Base-by-base conservation (phyloP, 768 basidiomycete genomes). In the Boletus vermiculosoides region DNA sequence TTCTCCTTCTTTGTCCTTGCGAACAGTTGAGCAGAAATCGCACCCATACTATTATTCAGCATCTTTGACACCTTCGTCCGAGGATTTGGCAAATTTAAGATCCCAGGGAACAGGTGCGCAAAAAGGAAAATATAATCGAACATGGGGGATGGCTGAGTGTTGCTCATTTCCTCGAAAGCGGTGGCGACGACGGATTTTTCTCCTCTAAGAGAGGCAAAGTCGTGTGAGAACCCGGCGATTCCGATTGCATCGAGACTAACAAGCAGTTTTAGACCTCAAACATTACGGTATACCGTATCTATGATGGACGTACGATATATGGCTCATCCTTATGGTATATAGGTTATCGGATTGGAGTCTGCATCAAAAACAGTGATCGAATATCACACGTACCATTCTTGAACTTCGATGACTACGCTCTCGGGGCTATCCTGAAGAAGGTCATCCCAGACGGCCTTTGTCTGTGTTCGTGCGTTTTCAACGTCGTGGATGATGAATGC, bases 171-270 rank as follows among this genome's bases (percentile, higher is more conserved):
- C 4, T 66, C 59, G 5, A 76, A 70, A 1, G 66, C 54, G 6
- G 65, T 56, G 12, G 55, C 37, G 7, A 55, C 44, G 4, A 44
- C 31, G 0, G 50, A 50, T 40, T 28, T 44, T 51, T 75, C 65
- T 9, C 78, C 78, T 9, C 68, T 64, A 15, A 80, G 72, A 3
- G 76, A 66, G n/a, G 68, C 74, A 55, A 81, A 81, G 63, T 80
- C 74, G 57, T 80, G 74, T 1, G 77, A 75, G 60, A 81, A 78
- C 1, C 78, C 75, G 4, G 76, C 73, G 28, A 78, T 72, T 15
- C 78, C 77, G 51, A 78, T 74, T 30, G 67, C 74, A 58, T 81
- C 77, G 16, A 81, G 68, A 20, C 77, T 78, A 9, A 8, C 11
- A 23, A 28, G 40, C 3, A 3, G 9, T 20, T n/a, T 53, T 16